Evolutionary conservation across 306 rosid species (phyloP), one percentile per base, ranked within the genome.

Genomic region (Quillaja saponaria): DNA sequence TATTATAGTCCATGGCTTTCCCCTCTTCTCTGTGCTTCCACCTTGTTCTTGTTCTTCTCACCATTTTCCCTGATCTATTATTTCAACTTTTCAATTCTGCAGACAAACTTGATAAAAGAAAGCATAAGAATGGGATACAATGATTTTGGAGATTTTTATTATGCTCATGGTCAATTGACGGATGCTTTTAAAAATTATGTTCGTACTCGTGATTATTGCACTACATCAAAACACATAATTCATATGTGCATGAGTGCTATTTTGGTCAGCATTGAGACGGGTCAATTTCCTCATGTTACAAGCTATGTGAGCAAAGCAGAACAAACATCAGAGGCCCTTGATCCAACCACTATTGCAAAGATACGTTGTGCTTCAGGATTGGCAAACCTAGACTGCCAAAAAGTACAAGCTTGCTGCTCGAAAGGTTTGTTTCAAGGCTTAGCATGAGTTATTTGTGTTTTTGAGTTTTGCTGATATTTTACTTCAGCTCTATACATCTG

Each of bases 381-480:
- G 90, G 99, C 96, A 61, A 78, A 85, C 75, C 80, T 94, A 71
- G 99, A 94, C 78, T n/a, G 82, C 95, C 63, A 94, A 81, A 75
- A 94, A 94, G 69, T 94, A 94, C 83, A 94, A 94, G 90, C 90
- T 83, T 63, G 99, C 97, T 73, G 99, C 99, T 51, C 91, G 97
- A 58, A 94, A 94, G 99, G 99, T 94, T 53, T 64, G 87, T 63
- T 70, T 47, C 40, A 18, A 68, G 2, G 40, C 21, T 67, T 10
- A 66, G 46, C 7, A 33, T 40, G 20, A 53, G 49, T 16, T 53
- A n/a, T 8, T 28, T 14, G 8, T 37, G 16, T 66, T 25, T 58
- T 25, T 58, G 10, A 17, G 16, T 59, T 67, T 34, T 66, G 34
- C 13, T 47, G 35, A 10, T 44, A 31, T 17, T 55, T 21, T 10